Base-by-base conservation (phyloP, 495 filamentous ascomycete genomes). In the Penicillium diatomitis region DNA sequence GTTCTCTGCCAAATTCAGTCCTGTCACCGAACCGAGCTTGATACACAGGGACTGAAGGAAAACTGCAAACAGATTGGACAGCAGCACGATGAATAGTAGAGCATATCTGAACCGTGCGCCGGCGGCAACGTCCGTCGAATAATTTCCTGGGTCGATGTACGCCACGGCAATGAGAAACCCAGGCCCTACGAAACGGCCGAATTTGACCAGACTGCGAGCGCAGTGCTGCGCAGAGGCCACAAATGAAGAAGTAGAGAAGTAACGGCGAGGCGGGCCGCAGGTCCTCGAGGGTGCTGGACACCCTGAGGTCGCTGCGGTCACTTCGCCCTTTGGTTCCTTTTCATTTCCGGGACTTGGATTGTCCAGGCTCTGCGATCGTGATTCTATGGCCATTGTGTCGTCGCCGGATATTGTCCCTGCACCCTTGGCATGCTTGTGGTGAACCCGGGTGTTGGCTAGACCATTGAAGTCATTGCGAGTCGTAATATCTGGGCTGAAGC, bases 51-150 rank as follows among this genome's bases (percentile, higher is more conserved):
- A 84, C 62, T 94, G 88, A 34, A 94, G 68, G 55, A 89, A 81
- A 42, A 94, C 87, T 40, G 88, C 88, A 60, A 92, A 88, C 41
- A 92, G 61, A 54, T 94, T 94, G 47, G 86, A 87, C 62, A 91
- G 67, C 32, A 94, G 73, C 41, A 92, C 79, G 45, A 92, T 81
- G 66, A 92, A 91, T 10, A 94, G 78, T 8, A 90, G 73, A 30
- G 75, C 79, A 55, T 82, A 87, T 47, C 72, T 72, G 49, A 74
- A 84, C 9, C 74, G 64, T 32, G 83, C 80, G 50, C 84, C 84
- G 37, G 83, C 88, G 32, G 85, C 79, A 44, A 90, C 84, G 66
- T 90, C 88, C 31, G 88, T 91, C 4, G 87, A 78, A 64, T 91
- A 91, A 64, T 94, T 94, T 44, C 86, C 86, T 6, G 86, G 86